Evolutionary conservation across 2,329 filamentous ascomycete species (phyloP).

Genomic region (Fusarium sublunatum): DNA sequence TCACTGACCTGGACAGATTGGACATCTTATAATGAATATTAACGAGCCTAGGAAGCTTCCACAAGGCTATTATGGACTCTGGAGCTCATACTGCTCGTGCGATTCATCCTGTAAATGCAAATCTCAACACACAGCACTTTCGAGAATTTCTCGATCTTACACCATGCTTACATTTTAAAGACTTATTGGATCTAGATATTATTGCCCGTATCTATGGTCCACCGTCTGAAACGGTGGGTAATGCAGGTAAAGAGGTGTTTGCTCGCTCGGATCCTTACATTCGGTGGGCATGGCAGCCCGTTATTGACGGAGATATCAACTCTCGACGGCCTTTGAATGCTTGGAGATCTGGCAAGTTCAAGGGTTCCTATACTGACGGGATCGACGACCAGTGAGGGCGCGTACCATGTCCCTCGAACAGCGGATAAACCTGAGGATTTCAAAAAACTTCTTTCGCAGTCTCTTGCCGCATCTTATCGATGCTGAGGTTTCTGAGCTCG

Average conservation of each 20-base stretch:
- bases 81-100: constrained; percentile 48
- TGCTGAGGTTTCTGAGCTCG: constrained; percentile 27
- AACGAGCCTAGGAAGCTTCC: constrained; percentile 48
- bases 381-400: constrained; percentile 47
- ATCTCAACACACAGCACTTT: constrained; percentile 47
- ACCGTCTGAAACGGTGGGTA: constrained; percentile 42
- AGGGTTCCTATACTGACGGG: constrained; percentile 49
- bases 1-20: too few species aligned
- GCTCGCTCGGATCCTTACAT: constrained; percentile 45
- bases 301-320: constrained; percentile 47
- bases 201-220: constrained; percentile 42
- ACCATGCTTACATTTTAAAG: constrained; percentile 40
- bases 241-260: constrained; percentile 47
- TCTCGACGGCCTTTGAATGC: constrained; percentile 47
- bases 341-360: constrained; percentile 49
- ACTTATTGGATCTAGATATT: constrained; percentile 45
- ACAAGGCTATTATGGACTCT: constrained; percentile 50
- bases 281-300: constrained; percentile 50
- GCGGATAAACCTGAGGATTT: constrained; percentile 43
- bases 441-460: constrained; percentile 43
- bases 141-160: constrained; percentile 47
- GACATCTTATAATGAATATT: constrained; percentile 50
- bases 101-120: constrained; percentile 43
- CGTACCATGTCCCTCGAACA: constrained; percentile 43
- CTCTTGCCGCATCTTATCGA: constrained; percentile 43